These are phyloP conservation scores for Fusarium bactridioides DNA, from an alignment of 2,329 filamentous ascomycete genomes.

Conservation along the genomic window DNA sequence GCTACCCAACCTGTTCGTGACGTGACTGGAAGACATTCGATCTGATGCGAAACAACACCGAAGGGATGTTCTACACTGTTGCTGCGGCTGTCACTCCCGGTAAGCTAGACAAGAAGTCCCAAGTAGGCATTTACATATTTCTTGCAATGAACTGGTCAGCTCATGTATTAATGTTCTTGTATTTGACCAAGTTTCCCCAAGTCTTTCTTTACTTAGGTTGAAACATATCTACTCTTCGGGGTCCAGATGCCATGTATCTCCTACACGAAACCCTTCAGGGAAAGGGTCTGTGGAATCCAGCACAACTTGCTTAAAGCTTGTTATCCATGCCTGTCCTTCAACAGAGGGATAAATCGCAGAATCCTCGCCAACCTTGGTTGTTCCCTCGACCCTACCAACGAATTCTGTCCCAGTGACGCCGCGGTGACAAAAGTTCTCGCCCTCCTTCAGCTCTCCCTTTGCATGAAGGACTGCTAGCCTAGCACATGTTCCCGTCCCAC, in stretches of 20 bases:
- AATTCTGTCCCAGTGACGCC: slow-evolving; percentile 25
- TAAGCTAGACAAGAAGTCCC: rapidly evolving
- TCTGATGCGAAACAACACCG: too few species aligned
- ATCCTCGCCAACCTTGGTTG: slow-evolving; percentile 9
- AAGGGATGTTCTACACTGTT: not conserved
- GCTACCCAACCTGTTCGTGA: not conserved
- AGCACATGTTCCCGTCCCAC: slow-evolving; percentile 28
- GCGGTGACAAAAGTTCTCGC: slow-evolving; percentile 13
- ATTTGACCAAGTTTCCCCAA: not conserved
- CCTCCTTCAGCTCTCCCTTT: slow-evolving; percentile 10
- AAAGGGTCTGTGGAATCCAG: slow-evolving; percentile 25
- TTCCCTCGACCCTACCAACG: slow-evolving; percentile 2
- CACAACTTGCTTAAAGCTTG: slow-evolving; percentile 26
- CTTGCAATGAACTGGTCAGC: too few species aligned
- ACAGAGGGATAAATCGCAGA: slow-evolving; percentile 20
- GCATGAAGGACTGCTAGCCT: slow-evolving; percentile 21
- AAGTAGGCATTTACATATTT: not conserved
- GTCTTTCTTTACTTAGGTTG: not conserved
- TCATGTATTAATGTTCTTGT: not conserved
- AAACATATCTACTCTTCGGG: not conserved
- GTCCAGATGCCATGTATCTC: slow-evolving; percentile 19
- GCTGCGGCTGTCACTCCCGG: not conserved
- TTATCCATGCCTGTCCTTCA: slow-evolving; percentile 20
- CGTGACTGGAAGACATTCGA: not conserved
- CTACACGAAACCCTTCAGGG: slow-evolving; percentile 19